phyloP scores from a whole-genome alignment of 2,329 filamentous ascomycete species.

The Apiospora koreana region DNA sequence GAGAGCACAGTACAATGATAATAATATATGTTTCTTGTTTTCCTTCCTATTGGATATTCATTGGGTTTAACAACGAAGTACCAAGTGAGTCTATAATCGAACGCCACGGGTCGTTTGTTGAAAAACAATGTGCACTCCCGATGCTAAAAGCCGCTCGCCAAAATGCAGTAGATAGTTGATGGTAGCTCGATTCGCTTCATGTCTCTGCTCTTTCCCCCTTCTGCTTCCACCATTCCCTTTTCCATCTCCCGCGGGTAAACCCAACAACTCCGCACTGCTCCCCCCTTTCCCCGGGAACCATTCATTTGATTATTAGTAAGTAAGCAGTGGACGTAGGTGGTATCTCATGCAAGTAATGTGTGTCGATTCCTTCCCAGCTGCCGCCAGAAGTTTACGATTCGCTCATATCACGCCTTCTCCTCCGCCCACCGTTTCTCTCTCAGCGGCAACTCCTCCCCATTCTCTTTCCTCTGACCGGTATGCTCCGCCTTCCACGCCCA shows the following conservation, averaged over 20 bases:
- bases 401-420: conserved; percentile 29
- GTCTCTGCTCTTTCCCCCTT: not conserved
- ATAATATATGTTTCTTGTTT: no score
- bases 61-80: not conserved
- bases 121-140: conserved; percentile 8
- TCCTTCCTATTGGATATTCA: conserved; percentile 14
- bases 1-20: no score
- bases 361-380: not conserved
- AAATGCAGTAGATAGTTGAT: not conserved
- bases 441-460: conserved; percentile 51
- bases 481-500: conserved; percentile 84
- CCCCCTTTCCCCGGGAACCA: not conserved
- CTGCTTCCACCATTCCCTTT: not conserved
- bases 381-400: not conserved
- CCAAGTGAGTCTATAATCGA: conserved; percentile 11
- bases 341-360: conserved; percentile 10
- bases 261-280: not conserved
- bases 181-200: not conserved
- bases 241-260: not conserved
- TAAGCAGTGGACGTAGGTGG: conserved; percentile 1
- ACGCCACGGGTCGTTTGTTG: conserved; percentile 15
- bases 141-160: conserved; percentile 7
- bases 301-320: not conserved
- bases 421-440: conserved; percentile 81
- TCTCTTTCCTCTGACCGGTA: conserved; percentile 59